A percentile compares a stretch with the other conserved stretches of the same genome.
Evolutionary conservation across 2,329 filamentous ascomycete species (phyloP).

Genomic region (Colletotrichum karsti): DNA sequence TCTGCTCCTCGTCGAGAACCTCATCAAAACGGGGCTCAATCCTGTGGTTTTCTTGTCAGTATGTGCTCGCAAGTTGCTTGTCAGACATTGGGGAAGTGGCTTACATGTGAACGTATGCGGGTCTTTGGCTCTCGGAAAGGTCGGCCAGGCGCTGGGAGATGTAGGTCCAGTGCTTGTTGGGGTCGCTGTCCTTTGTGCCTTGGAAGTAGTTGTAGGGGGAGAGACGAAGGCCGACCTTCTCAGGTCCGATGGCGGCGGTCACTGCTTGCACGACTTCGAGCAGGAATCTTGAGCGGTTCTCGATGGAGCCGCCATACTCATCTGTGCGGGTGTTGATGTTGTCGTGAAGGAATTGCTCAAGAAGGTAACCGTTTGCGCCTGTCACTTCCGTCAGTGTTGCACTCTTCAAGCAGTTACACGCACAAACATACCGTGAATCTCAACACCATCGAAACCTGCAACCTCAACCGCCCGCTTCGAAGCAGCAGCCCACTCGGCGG

Average conservation of each 20-base stretch:
- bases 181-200: constrained; percentile 34
- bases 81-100: not conserved
- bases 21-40: constrained; percentile 57
- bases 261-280: constrained; percentile 54
- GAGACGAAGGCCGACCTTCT: constrained; percentile 64
- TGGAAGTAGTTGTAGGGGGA: constrained; percentile 42
- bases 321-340: constrained; percentile 60
- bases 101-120: constrained; percentile 55
- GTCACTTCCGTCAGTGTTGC: fast-evolving
- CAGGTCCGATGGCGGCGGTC: constrained; percentile 52
- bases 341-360: constrained; percentile 67
- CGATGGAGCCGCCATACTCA: constrained; percentile 54
- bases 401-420: not conserved
- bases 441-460: constrained; percentile 77
- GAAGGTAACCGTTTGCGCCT: constrained; percentile 65
- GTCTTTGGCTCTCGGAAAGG: constrained; percentile 42
- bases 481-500: constrained; percentile 63
- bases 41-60: constrained; percentile 33
- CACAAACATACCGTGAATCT: constrained; percentile 54
- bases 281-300: constrained; percentile 39
- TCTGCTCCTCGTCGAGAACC: constrained; percentile 51
- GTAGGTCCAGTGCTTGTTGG: constrained; percentile 45
- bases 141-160: constrained; percentile 43
- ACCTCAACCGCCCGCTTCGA: constrained; percentile 60
- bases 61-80: fast-evolving